Base-by-base conservation (phyloP, 208 protist species). In the Trypanosoma rangeli region DNA sequence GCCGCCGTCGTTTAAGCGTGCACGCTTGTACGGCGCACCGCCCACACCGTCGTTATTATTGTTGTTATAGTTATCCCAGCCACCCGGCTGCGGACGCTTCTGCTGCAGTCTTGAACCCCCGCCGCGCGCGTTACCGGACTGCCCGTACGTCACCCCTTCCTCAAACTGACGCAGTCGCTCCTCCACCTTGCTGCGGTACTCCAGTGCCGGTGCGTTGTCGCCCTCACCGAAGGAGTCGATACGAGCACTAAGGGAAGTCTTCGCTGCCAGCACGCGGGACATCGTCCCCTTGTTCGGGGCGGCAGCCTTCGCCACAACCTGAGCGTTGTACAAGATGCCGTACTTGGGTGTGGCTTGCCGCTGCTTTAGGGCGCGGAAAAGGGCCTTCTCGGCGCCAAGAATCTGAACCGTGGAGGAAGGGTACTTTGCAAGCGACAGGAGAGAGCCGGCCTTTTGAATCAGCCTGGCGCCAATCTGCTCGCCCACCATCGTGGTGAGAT, bases 331-430 rank as follows among this genome's bases (percentile, higher is more conserved):
- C 31, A 99, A 94, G 22, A 99, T 91, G 71, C 99, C 98, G 87
- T 99, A 99, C 90, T 99, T 99, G 63, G 99, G 99, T 33, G 99
- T 99, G 13, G 99, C 96, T 84, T 99, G 94, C 68, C 98, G 97
- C 65, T 98, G 96, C 86, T 99, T 99, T 35, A 99, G 85, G 24
- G 96, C 96, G 59, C 96, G 89, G 86, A 98, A 98, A n/a, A 99
- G 92, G 5, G 99, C 98, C 83, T 99, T 99, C 86, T 99, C 98
- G 18, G 98, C 98, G 54, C 99, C 99, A 16, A 99, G 90, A 69
- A 99, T 99, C 87, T 99, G 99, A 52, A 99, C 90, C 1, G 98
- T 99, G 4, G 97, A 99, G 61, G 98, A 98, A 1, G 99, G 98
- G 74, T 98, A 95, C 89, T 99, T 99, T 31, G 99, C 98, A 18